phyloP scores from a whole-genome alignment of 495 filamentous ascomycete genomes.

The Neurospora cerealis region DNA sequence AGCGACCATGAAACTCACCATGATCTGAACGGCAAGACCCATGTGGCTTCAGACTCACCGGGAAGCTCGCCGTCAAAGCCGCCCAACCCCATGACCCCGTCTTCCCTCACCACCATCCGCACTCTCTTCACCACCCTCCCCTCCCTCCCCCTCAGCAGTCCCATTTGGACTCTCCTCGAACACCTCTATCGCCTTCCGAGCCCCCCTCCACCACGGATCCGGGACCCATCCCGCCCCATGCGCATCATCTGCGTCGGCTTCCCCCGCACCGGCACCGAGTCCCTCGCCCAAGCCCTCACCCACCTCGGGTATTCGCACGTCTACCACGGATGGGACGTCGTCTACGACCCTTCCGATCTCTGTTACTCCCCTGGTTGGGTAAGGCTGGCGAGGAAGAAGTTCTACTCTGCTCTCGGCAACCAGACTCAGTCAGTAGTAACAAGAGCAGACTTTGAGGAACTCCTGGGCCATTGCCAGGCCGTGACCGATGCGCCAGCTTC shows the following conservation, averaged over 20 bases:
- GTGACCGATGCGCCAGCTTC: constrained; percentile 34
- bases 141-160: constrained; percentile 8
- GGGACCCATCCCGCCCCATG: constrained; percentile 51
- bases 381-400: constrained; percentile 16
- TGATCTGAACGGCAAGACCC: neutral
- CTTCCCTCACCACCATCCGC: neutral
- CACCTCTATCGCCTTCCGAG: constrained; percentile 14
- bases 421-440: constrained; percentile 21
- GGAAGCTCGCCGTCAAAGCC: neutral
- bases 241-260: constrained; percentile 54
- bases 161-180: constrained; percentile 19
- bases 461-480: constrained; percentile 34
- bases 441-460: constrained; percentile 39
- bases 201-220: constrained; percentile 1
- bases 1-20: neutral
- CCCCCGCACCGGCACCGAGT: constrained; percentile 53
- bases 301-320: constrained; percentile 50
- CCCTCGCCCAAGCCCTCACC: constrained; percentile 49
- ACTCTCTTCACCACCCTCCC: neutral
- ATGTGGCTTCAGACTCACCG: neutral
- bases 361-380: constrained; percentile 46
- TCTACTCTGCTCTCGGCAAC: neutral
- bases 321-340: constrained; percentile 59
- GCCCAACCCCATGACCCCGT: neutral
- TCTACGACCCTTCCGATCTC: constrained; percentile 45